Evolutionary conservation across 495 filamentous ascomycete genomes (phyloP).

Genomic region (Cairneyella variabilis): DNA sequence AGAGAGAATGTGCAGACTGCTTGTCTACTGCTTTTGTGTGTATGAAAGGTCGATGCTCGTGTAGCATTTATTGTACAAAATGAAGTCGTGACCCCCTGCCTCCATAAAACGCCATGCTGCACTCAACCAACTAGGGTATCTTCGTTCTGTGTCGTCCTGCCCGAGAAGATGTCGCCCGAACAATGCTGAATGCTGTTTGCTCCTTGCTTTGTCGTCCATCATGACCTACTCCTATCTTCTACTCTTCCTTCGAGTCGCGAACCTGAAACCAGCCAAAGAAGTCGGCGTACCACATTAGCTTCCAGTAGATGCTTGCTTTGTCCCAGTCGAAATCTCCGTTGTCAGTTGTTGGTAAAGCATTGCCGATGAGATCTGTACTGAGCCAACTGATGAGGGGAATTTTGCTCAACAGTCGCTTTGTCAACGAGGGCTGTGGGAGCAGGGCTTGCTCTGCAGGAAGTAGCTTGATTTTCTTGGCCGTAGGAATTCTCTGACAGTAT

Average conservation of each 20-base stretch:
- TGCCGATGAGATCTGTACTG: constrained; percentile 75
- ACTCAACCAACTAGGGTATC: constrained; percentile 2
- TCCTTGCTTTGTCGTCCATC: too few species aligned
- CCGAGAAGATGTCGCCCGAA: too few species aligned
- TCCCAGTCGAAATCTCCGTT: constrained; percentile 75
- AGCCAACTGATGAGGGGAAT: constrained; percentile 68
- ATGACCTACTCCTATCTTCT: too few species aligned
- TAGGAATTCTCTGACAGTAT: constrained; percentile 40
- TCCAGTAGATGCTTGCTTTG: constrained; percentile 76
- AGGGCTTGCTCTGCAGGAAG: constrained; percentile 60
- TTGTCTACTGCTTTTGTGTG: too few species aligned
- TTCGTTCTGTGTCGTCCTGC: too few species aligned
- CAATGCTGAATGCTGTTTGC: too few species aligned
- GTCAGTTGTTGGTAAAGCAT: constrained; percentile 70
- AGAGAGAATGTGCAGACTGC: too few species aligned
- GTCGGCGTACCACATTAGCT: constrained; percentile 47
- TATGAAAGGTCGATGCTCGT: too few species aligned
- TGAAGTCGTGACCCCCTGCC: not conserved
- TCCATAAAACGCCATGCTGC: constrained; percentile 7
- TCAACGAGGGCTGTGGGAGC: constrained; percentile 56
- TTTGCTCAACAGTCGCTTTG: constrained; percentile 55
- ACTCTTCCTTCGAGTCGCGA: not conserved
- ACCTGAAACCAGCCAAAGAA: not conserved
- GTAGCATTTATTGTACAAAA: not conserved
- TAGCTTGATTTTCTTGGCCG: constrained; percentile 45